These are phyloP conservation scores for Centella asiatica DNA, from an alignment of 129 eudicot species.

Conservation along the genomic window DNA sequence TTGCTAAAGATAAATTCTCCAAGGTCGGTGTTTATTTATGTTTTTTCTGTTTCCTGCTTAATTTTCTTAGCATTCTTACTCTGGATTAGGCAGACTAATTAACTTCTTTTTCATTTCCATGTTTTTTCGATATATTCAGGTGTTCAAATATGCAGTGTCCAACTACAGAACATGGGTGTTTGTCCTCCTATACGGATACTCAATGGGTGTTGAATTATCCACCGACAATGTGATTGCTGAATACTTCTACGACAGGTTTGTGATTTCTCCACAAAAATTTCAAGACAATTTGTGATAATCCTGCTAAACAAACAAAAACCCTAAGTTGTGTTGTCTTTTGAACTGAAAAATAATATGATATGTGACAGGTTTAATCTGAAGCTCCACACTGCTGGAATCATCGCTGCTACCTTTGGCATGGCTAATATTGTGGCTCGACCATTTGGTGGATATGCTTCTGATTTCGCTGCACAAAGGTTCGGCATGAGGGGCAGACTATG, in stretches of 20 bases:
- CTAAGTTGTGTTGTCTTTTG: no score
- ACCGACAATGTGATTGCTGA: constrained; percentile 68
- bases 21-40: not conserved
- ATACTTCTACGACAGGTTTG: constrained; percentile 70
- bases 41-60: no score
- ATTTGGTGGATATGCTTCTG: constrained; percentile 72
- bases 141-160: constrained; percentile 50
- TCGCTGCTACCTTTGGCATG: constrained; percentile 86
- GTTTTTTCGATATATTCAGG: constrained; percentile 25
- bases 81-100: no score
- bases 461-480: constrained; percentile 35
- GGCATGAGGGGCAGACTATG: constrained; percentile 95
- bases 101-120: not conserved
- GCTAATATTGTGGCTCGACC: constrained; percentile 78
- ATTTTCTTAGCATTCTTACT: no score
- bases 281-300: not conserved
- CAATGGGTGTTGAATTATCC: constrained; percentile 75
- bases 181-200: constrained; percentile 66
- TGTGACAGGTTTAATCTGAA: constrained; percentile 49
- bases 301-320: no score
- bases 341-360: no score
- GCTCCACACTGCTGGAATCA: constrained; percentile 63
- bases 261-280: not conserved
- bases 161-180: constrained; percentile 83
- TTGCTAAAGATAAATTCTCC: constrained; percentile 9